These are phyloP conservation scores for Magnolia kwangsiensis DNA, from an alignment of 164 flowering plant species.

Conservation along the genomic window DNA sequence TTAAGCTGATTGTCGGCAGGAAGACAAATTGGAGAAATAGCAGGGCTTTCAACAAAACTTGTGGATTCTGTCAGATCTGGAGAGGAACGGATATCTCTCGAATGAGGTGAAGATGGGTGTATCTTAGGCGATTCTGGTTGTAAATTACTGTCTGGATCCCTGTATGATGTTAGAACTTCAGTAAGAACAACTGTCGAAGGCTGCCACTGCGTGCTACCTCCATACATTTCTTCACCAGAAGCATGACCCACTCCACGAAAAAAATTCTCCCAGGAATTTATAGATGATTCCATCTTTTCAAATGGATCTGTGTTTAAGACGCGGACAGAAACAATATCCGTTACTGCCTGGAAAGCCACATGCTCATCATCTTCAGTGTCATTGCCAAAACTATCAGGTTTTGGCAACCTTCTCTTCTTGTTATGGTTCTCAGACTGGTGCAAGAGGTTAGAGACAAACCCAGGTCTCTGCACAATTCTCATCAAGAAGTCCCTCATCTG, in stretches of 20 bases:
- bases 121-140: constrained; percentile 26
- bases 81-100: constrained; percentile 38
- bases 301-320: constrained; percentile 11
- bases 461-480: constrained; percentile 41
- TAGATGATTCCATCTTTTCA: constrained; percentile 42
- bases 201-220: constrained; percentile 10
- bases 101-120: constrained; percentile 27
- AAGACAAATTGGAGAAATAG: constrained; percentile 22
- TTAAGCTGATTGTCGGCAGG: constrained; percentile 27
- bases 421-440: constrained; percentile 34
- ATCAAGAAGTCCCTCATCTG: constrained; percentile 39
- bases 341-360: constrained; percentile 17
- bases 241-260: constrained; percentile 28
- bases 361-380: constrained; percentile 23
- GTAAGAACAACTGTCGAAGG: constrained; percentile 23
- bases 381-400: constrained; percentile 21
- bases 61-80: constrained; percentile 35
- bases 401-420: constrained; percentile 57
- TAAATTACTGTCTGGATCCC: constrained; percentile 25
- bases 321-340: background rate
- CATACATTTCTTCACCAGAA: constrained; percentile 28
- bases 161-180: constrained; percentile 30
- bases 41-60: constrained; percentile 30
- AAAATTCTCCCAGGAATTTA: constrained; percentile 43
- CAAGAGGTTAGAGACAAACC: constrained; percentile 25